Conservation (phyloP, 495 filamentous ascomycete genomes). For the Penicillium angulare region DNA sequence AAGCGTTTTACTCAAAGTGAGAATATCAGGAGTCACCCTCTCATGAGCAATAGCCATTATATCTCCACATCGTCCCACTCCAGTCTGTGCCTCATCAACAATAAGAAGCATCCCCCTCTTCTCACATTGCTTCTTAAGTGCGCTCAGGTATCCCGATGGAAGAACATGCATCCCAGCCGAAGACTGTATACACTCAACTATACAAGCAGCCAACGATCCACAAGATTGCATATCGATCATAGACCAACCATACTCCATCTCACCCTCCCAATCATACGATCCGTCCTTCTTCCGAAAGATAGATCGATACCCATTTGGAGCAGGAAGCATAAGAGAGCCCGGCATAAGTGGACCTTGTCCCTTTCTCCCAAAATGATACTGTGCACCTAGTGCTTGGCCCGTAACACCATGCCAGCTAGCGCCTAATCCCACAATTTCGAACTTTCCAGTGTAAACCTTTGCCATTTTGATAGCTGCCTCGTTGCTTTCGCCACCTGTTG, state of each 20-base stretch:
- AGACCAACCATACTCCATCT: constrained; percentile 54
- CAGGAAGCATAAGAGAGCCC: constrained; percentile 45
- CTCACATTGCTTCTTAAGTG: constrained; percentile 40
- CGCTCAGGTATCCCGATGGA: constrained; percentile 39
- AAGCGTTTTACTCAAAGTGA: constrained; percentile 53
- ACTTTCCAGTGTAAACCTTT: constrained; percentile 52
- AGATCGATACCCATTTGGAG: constrained; percentile 54
- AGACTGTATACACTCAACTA: constrained; percentile 53
- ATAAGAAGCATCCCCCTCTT: constrained; percentile 48
- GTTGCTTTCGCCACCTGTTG: constrained; percentile 48
- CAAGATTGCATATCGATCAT: constrained; percentile 50
- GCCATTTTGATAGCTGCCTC: constrained; percentile 52
- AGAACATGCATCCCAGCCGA: constrained; percentile 50
- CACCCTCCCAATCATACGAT: constrained; percentile 54
- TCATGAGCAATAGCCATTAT: constrained; percentile 48
- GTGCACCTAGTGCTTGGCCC: too few species aligned
- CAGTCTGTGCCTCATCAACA: constrained; percentile 52
- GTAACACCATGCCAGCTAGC: constrained; percentile 15
- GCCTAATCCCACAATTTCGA: constrained; percentile 49
- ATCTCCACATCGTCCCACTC: constrained; percentile 44
- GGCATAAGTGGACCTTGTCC: too few species aligned
- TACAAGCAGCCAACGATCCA: constrained; percentile 54
- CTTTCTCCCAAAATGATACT: too few species aligned
- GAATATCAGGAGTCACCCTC: constrained; percentile 46
- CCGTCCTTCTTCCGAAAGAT: constrained; percentile 48